Evolutionary conservation across 169 alveolate genomes (phyloP).

Genomic region (Plasmodium sp.): DNA sequence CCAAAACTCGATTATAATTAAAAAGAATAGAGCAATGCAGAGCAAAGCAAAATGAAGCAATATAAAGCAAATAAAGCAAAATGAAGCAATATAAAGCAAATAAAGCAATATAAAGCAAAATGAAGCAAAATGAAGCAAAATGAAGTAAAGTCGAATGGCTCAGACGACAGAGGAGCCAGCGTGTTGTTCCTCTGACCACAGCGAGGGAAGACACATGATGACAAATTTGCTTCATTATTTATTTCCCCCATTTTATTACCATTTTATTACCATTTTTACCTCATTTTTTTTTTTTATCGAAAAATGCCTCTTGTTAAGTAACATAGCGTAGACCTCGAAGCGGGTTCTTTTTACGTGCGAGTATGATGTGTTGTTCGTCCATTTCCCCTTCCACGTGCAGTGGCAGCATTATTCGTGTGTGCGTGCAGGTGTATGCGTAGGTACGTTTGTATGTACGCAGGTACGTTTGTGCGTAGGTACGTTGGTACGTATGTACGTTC

Average conservation of each 20-base stretch:
- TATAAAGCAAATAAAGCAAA: not conserved
- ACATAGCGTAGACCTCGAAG: not conserved
- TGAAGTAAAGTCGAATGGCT: not conserved
- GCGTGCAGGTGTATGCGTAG: not conserved
- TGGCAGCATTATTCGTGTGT: not conserved
- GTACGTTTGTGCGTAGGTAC: not conserved
- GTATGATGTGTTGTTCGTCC: not conserved
- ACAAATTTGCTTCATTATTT: not conserved
- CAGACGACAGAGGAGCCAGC: not conserved
- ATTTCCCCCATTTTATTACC: not conserved
- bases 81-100: not conserved
- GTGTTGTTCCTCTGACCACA: not conserved
- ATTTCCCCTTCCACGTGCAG: not conserved
- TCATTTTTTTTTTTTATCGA: not conserved
- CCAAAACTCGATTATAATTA: slow-evolving; percentile 67
- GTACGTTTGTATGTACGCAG: not conserved
- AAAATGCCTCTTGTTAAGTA: not conserved
- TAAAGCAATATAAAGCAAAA: not conserved
- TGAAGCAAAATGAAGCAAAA: too few species aligned
- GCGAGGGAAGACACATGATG: not conserved
- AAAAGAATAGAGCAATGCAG: not conserved
- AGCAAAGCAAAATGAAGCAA: not conserved
- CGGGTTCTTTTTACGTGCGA: not conserved
- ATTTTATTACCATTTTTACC: not conserved
- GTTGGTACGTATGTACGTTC: not conserved